Base-by-base conservation (phyloP, 805 yeast species). In the Crinitomyces ghanaensis region DNA sequence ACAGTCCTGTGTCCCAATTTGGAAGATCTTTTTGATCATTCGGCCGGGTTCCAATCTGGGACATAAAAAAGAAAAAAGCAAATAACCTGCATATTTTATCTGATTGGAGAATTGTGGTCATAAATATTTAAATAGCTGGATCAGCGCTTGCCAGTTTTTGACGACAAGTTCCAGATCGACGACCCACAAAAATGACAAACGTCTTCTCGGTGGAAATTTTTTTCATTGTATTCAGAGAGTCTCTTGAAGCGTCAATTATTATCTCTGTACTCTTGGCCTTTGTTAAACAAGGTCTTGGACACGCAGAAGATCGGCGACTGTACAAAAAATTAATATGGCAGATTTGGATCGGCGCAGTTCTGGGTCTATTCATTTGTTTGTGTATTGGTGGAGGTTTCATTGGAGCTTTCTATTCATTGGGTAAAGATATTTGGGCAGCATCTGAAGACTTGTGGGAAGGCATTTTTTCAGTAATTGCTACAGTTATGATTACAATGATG, bases 381-480 rank as follows among this genome's bases (percentile, higher is more conserved):
- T 67, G 73, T 35, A 64, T 88, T 42, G 98, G 98, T 57, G 78
- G 81, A 60, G 94, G 85, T 36, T 86, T 88, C 62, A 86, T 88
- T 55, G 98, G 94, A 58, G 85, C 84, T 15, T 88, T 83, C 64
- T 88, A 88, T 57, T 62, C 80, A 23, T 66, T 80, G 32, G 76
- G 78, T 43, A 71, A 71, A 34, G 93, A 88, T 69, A 70, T 88
- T 43, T 88, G 95, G 81, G 67, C 88, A 32, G 53, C 57, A 8
- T 74, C 94, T 14, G 98, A 88, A 57, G 96, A 88, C 56, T 58
- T 88, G 37, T 88, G 97, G 97, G 98, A 88, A 69, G 97, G 96
- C 65, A 66, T 83, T 37, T 85, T 88, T 56, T 82, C 93, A 60
- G 62, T 88, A 45, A 75, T 88, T 56, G 98, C 97, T 2, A 73